phyloP scores from a whole-genome alignment of 1,139 yeast genomes.

The Sugiyamaella paludigena region DNA sequence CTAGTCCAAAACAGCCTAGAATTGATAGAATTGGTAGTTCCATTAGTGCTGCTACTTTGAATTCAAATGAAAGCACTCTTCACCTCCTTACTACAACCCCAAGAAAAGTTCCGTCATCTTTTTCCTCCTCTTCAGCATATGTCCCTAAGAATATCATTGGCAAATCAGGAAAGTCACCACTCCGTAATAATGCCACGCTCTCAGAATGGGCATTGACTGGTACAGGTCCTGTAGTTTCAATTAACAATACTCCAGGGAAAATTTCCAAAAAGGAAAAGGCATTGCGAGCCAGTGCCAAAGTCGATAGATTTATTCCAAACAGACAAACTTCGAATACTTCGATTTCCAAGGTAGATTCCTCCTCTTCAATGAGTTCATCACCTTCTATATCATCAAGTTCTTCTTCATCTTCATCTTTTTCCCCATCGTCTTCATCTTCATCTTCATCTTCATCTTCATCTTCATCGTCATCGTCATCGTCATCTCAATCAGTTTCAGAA shows the following conservation, averaged over 20 bases:
- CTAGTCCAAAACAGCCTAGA: constrained; percentile 21
- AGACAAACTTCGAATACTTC: constrained; percentile 45
- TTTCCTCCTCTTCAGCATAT: constrained; percentile 19
- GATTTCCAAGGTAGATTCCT: constrained; percentile 40
- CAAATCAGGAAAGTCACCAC: constrained; percentile 40
- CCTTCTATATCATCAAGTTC: constrained; percentile 8
- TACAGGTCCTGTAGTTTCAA: constrained; percentile 24
- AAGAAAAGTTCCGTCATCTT: constrained; percentile 12
- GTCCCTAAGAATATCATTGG: constrained; percentile 22
- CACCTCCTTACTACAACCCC: constrained; percentile 12
- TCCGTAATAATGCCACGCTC: constrained; percentile 45
- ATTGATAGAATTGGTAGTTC: constrained; percentile 21
- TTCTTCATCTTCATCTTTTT: not conserved
- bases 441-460: constrained; percentile 8
- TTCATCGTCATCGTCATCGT: not conserved
- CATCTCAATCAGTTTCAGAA: constrained; percentile 7
- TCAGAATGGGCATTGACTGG: constrained; percentile 36
- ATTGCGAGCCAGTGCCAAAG: constrained; percentile 32
- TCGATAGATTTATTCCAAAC: constrained; percentile 51
- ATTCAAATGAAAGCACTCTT: not conserved
- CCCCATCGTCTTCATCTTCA: constrained; percentile 16
- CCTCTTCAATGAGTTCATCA: constrained; percentile 9
- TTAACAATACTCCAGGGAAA: constrained; percentile 24
- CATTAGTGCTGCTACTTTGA: not conserved
- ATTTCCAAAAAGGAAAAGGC: constrained; percentile 29